Base-by-base conservation (phyloP, 2,329 filamentous ascomycete genomes). In the Fusarium brevicatenulatum region DNA sequence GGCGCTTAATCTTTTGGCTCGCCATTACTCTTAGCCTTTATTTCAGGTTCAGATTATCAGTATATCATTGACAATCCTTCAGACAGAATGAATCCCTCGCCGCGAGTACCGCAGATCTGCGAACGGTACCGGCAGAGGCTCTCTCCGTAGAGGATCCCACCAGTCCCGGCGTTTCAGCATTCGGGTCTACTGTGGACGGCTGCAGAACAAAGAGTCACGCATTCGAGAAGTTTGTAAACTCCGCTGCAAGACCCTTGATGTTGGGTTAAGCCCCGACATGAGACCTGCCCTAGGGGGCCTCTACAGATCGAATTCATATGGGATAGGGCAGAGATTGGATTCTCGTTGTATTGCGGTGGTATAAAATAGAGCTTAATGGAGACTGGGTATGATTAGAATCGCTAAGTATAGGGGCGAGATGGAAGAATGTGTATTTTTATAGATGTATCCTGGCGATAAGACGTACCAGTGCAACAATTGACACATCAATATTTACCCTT, bases 271-370 rank as follows among this genome's bases (percentile, higher is more conserved):
- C 2, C 2, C 16, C 13, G 23, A n/a, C 9, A 30, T 37, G 19
- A 30, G 19, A 2, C 1, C 16, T 5, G n/a, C 1, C 5, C 23
- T 25, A 19, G 3, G 19, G 40, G 16, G 2, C 5, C 6, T 4
- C 16, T 61, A 4, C 8, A 56, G 10, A 62, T 62, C 11, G 40
- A 39, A 1, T 56, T 57, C 4, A 18, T 5, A 7, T 44, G 59
- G 59, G 59, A 62, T 7, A 12, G 50, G 12, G 30, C 9, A 0
- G 9, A 1, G 9, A 62, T 62, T 50, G 32, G 9, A 2, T 56
- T 62, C 28, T 44, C 12, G 9, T 16, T 62, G 32, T 4, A 46
- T 11, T 62, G 25, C 12, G 25, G 6, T 1, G 10, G 21, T 4
- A 3, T 39, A 4, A 1, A 25, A 5, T 34, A 57, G 21, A n/a